phyloP scores from a whole-genome alignment of 2,329 filamentous ascomycete species.

The Exserohilum rostratum region DNA sequence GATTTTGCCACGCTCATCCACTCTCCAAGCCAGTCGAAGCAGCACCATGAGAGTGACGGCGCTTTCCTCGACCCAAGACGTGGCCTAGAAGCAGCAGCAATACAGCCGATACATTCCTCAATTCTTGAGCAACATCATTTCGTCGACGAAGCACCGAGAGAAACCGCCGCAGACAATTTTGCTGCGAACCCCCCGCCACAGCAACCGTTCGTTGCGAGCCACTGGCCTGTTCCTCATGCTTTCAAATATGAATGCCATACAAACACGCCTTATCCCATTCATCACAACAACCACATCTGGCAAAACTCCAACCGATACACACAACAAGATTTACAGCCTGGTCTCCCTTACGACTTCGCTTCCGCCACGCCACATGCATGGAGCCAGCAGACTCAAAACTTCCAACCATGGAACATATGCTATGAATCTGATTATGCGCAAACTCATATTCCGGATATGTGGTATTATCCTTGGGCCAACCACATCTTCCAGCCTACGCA shows the following conservation, averaged over 20 bases:
- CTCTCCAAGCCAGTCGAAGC: neutral
- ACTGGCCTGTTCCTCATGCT: neutral
- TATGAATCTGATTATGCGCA: neutral
- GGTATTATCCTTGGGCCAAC: neutral
- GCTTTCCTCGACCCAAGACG: neutral
- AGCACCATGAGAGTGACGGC: neutral
- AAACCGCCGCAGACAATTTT: neutral
- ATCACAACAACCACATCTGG: neutral
- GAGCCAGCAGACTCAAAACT: neutral
- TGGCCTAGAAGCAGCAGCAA: no score
- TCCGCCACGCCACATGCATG: neutral
- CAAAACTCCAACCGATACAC: neutral
- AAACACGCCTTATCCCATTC: neutral
- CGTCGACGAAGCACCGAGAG: neutral
- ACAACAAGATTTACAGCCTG: neutral
- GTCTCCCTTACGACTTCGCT: neutral
- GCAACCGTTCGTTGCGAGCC: neutral
- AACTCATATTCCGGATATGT: no score
- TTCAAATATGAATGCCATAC: neutral
- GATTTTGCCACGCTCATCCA: constrained; percentile 18
- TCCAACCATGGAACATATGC: neutral
- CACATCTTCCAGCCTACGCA: neutral
- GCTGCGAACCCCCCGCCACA: neutral
- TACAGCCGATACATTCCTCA: no score
- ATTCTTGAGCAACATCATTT: neutral